A percentile compares a stretch with the other conserved stretches of the same genome.
Conservation (phyloP, 768 basidiomycete species). For the Lactifluus subvellereus region DNA sequence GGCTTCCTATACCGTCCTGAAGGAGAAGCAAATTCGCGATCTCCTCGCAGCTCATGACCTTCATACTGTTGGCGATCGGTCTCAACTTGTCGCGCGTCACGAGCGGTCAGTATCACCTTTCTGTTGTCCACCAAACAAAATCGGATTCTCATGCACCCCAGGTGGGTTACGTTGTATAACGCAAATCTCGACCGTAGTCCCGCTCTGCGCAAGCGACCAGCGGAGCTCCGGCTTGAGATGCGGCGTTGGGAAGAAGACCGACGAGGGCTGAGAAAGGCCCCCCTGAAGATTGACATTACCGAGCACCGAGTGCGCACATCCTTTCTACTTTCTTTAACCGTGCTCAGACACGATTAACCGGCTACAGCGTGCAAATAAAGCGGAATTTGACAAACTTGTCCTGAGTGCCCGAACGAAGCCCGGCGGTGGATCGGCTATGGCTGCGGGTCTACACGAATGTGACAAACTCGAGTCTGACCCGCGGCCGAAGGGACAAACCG, state of each 20-base stretch:
- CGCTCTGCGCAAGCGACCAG: conserved; percentile 11
- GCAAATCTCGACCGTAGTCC: conserved; percentile 27
- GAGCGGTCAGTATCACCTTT: conserved; percentile 19
- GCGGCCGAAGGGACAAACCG: not conserved
- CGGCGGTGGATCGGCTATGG: not conserved
- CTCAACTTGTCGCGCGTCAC: conserved; percentile 26
- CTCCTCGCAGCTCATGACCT: conserved; percentile 25
- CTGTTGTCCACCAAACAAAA: not conserved
- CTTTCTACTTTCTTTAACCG: not conserved
- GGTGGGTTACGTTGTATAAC: conserved; percentile 29
- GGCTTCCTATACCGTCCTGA: conserved; percentile 28
- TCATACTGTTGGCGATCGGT: conserved; percentile 25
- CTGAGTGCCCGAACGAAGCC: conserved; percentile 9
- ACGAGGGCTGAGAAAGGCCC: conserved; percentile 7
- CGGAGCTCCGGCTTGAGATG: conserved; percentile 24
- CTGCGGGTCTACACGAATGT: not conserved
- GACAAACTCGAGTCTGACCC: not conserved
- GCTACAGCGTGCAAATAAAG: conserved; percentile 21
- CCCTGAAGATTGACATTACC: conserved; percentile 8
- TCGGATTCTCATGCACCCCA: not conserved
- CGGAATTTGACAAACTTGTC: conserved; percentile 21
- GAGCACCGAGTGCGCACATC: conserved; percentile 17
- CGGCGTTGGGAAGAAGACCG: conserved; percentile 26
- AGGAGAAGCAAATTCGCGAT: conserved; percentile 25
- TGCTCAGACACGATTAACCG: not conserved